Evolutionary conservation across 1,139 yeast species (phyloP).

Genomic region (Zygotorulaspora mrakii): DNA sequence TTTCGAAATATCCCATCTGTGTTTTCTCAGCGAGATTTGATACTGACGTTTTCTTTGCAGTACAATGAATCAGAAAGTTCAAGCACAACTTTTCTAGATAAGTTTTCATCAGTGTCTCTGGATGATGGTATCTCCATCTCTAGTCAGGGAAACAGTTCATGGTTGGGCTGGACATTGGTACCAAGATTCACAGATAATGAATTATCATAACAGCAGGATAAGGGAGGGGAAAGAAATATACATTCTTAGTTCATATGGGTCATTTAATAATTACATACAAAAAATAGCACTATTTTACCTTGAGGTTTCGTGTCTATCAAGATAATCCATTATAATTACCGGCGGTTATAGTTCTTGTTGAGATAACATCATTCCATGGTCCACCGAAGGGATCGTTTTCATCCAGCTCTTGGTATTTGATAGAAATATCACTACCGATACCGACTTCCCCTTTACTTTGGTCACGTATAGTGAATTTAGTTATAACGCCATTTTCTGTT

Average conservation of each 20-base stretch:
- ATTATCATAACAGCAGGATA: conserved; percentile 4
- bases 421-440: conserved; percentile 34
- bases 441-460: conserved; percentile 21
- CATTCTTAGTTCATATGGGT: neutral
- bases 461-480: conserved; percentile 50
- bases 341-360: conserved; percentile 37
- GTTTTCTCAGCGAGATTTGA: conserved; percentile 18
- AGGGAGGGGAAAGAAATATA: neutral
- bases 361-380: conserved; percentile 35
- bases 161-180: conserved; percentile 26
- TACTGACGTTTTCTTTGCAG: conserved; percentile 15
- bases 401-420: conserved; percentile 35
- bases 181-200: conserved; percentile 18
- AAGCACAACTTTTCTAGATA: conserved; percentile 5
- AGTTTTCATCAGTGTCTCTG: conserved; percentile 9
- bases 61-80: conserved; percentile 6
- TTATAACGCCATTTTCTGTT: conserved; percentile 65
- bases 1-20: conserved; percentile 23
- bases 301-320: conserved; percentile 7
- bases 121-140: conserved; percentile 13
- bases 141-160: conserved; percentile 12
- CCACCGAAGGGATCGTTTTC: conserved; percentile 40
- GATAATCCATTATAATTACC: conserved; percentile 39
- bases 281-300: neutral
- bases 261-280: conserved; percentile 3